phyloP scores from a whole-genome alignment of 2,329 filamentous ascomycete species.

The Nothophaeocryptopus gaeumannii region DNA sequence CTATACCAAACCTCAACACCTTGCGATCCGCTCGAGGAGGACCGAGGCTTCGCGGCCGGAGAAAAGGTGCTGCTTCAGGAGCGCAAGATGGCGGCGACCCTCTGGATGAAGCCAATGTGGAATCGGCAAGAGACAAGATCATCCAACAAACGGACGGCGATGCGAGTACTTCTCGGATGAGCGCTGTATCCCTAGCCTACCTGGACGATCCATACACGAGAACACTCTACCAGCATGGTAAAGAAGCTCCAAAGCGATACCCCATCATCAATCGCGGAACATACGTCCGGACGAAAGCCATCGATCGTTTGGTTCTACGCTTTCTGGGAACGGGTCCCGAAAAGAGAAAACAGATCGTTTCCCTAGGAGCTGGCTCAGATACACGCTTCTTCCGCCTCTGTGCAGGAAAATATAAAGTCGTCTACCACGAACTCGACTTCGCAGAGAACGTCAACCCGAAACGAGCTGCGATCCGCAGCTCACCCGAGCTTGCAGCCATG shows the following conservation, averaged over 20 bases:
- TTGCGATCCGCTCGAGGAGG: conserved; percentile 51
- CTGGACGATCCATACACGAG: conserved; percentile 76
- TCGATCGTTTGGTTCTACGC: conserved; percentile 70
- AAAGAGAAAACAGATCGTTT: conserved; percentile 68
- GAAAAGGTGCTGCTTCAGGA: conserved; percentile 42
- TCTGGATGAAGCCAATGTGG: conserved; percentile 30
- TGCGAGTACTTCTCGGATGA: conserved; percentile 82
- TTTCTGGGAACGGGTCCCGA: conserved; percentile 56
- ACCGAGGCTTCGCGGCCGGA: conserved; percentile 49
- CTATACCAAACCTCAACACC: conserved; percentile 74
- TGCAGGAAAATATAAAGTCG: conserved; percentile 45
- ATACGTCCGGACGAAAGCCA: conserved; percentile 81
- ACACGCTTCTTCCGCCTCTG: conserved; percentile 78
- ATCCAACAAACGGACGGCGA: conserved; percentile 91
- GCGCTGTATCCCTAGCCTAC: conserved; percentile 82
- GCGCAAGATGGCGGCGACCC: conserved; percentile 35
- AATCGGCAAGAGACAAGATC: conserved; percentile 61
- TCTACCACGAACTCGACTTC: conserved; percentile 95
- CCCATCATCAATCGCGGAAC: conserved; percentile 96
- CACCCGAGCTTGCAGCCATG: conserved; percentile 22
- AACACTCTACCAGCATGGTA: conserved; percentile 57
- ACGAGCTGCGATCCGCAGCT: conserved; percentile 25
- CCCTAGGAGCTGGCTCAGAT: conserved; percentile 89
- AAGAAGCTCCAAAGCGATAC: conserved; percentile 61
- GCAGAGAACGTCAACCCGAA: conserved; percentile 55